Conservation (phyloP, 2,329 filamentous ascomycete species). For the Pochonia chlamydosporia region DNA sequence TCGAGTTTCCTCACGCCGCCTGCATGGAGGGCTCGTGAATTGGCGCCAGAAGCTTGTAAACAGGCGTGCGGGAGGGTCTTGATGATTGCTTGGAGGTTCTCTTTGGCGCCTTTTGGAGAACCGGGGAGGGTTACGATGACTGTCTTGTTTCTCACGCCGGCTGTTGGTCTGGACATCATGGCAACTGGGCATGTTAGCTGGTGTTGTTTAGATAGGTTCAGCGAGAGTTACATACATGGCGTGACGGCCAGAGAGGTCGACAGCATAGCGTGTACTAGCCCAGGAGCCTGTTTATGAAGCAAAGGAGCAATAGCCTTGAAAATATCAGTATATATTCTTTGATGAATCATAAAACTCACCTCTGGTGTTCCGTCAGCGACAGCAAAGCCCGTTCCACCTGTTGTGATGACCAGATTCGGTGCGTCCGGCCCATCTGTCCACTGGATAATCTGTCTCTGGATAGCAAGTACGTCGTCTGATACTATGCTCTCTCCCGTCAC, state of each 20-base stretch:
- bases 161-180: slow-evolving; percentile 91
- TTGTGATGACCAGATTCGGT: slow-evolving; percentile 77
- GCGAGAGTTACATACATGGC: slow-evolving; percentile 60
- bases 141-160: slow-evolving; percentile 75
- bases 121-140: slow-evolving; percentile 87
- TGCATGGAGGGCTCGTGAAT: slow-evolving; percentile 73
- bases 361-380: slow-evolving; percentile 82
- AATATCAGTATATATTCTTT: neutral
- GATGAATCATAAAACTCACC: slow-evolving; percentile 37
- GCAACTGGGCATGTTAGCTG: slow-evolving; percentile 57
- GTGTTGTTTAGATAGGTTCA: too few species aligned
- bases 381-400: slow-evolving; percentile 91
- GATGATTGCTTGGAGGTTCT: slow-evolving; percentile 84
- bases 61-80: slow-evolving; percentile 96
- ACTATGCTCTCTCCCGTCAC: slow-evolving; percentile 69
- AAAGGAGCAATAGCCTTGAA: neutral
- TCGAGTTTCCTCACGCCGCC: slow-evolving; percentile 83
- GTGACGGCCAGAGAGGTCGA: slow-evolving; percentile 78
- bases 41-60: slow-evolving; percentile 73
- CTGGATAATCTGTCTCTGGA: slow-evolving; percentile 64
- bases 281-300: slow-evolving; percentile 51
- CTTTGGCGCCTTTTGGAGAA: slow-evolving; percentile 89
- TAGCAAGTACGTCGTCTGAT: slow-evolving; percentile 66
- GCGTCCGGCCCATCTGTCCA: slow-evolving; percentile 65
- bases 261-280: slow-evolving; percentile 93